A percentile compares a stretch with the other conserved stretches of the same genome.
phyloP scores from a whole-genome alignment of 768 basidiomycete genomes.

The Termitomyces bulborhizus region DNA sequence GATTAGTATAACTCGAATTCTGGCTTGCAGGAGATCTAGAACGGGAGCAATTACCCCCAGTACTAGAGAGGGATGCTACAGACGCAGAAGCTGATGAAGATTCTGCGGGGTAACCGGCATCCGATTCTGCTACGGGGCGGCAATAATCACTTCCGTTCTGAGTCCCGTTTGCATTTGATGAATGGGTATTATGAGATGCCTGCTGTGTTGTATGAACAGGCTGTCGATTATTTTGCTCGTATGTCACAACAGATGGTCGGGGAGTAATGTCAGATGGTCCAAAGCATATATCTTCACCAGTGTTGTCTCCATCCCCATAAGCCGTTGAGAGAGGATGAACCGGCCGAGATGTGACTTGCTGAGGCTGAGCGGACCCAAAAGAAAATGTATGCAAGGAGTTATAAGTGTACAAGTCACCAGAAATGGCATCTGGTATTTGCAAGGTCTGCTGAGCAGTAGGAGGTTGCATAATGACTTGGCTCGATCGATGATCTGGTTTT shows the following conservation, averaged over 20 bases:
- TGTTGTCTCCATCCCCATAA: conserved; percentile 25
- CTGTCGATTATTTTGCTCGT: conserved; percentile 14
- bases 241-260: conserved; percentile 40
- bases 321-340: conserved; percentile 31
- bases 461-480: not conserved
- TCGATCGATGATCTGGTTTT: conserved; percentile 8
- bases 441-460: conserved; percentile 1
- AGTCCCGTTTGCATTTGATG: conserved; percentile 2
- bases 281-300: conserved; percentile 27
- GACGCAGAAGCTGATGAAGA: conserved; percentile 39
- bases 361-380: conserved; percentile 36
- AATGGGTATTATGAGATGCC: conserved; percentile 3
- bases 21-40: conserved; percentile 22
- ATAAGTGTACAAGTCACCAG: conserved; percentile 30
- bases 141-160: conserved; percentile 7
- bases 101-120: conserved; percentile 43
- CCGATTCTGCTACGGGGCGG: conserved; percentile 18
- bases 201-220: conserved; percentile 28
- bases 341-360: conserved; percentile 21
- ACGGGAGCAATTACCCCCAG: conserved; percentile 24
- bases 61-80: conserved; percentile 34
- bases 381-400: conserved; percentile 41
- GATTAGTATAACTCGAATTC: conserved; percentile 25
- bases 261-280: conserved; percentile 40
- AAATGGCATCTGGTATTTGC: conserved; percentile 7